Evolutionary conservation across 2,329 filamentous ascomycete species (phyloP).

Genomic region (Venturia pyrina): DNA sequence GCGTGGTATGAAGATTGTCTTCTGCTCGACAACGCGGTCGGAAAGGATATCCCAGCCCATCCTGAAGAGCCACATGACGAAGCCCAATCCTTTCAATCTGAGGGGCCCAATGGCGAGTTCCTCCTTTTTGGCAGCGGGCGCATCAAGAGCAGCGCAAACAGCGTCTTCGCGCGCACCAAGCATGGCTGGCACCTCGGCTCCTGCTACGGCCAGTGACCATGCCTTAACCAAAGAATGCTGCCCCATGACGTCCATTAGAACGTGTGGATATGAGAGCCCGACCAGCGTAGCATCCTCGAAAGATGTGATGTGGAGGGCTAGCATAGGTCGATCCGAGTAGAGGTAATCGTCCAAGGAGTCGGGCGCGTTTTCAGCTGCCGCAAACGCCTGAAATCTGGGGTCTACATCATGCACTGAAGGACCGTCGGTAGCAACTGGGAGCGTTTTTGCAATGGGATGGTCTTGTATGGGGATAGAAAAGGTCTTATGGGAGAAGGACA

Average conservation of each 20-base stretch:
- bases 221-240: not conserved
- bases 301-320: conserved; percentile 38
- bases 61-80: not conserved
- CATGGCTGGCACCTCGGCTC: not conserved
- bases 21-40: not conserved
- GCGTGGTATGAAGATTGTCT: not conserved
- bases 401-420: not conserved
- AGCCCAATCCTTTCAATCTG: not conserved
- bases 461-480: not conserved
- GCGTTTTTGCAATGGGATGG: not conserved
- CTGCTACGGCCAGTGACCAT: not conserved
- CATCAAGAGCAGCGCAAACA: not conserved
- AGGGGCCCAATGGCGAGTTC: not conserved
- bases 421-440: not conserved
- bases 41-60: not conserved
- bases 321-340: conserved; percentile 26
- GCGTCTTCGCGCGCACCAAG: not conserved
- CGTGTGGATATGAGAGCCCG: conserved; percentile 37
- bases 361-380: not conserved
- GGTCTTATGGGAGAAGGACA: not conserved
- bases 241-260: conserved; percentile 30
- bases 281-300: conserved; percentile 44
- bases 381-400: not conserved
- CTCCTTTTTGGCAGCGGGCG: not conserved
- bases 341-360: not conserved